Evolutionary conservation across 169 alveolate species (phyloP), one percentile per base, ranked within the genome.

Genomic region (Cyclospora cayetanensis): DNA sequence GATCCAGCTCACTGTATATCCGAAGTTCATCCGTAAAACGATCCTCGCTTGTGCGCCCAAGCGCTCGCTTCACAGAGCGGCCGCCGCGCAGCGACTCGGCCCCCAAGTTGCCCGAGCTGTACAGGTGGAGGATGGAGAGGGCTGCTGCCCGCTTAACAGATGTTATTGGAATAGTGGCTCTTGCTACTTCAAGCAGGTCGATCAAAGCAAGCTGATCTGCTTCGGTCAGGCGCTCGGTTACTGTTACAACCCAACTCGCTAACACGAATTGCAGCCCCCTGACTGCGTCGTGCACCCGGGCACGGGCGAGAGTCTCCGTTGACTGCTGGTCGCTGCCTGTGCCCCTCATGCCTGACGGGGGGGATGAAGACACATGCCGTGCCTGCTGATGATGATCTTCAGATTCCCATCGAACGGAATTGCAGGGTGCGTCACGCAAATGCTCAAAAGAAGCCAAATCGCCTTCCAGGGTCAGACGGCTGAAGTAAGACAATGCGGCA

Each of bases 231-330:
- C 34, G 29, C 72, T 79, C 88, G n/a, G 43, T 37, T 4, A 15
- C 37, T 46, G 88, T 79, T 18, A 79, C 50, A 29, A 79, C 88
- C 88, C 88, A 79, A 50, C 72, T 79, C 72, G 88, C 88, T 31
- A 79, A 50, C 27, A 79, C 29, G 50, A 79, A 50, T 46, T 79
- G 88, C 50, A 79, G 35, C 27, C 88, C 88, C 46, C 88, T 7
- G 11, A 79, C 37, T 29, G 53, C 88, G 70, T 79, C 88, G 50
- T 79, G 72, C 39, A 79, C 72, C 22, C 88, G 85, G 25, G 63
- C 85, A 27, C 65, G 85, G 43, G 66, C 53, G 0, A 41, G 43
- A 41, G 9, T 22, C 27, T 35, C 63, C 1, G 22, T 22, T 22
- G 85, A 3, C n/a, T n/a, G n/a, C n/a, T n/a, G n/a, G n/a, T n/a